Evolutionary conservation across 495 filamentous ascomycete species (phyloP).

Genomic region (Evansstolkia leycettana): DNA sequence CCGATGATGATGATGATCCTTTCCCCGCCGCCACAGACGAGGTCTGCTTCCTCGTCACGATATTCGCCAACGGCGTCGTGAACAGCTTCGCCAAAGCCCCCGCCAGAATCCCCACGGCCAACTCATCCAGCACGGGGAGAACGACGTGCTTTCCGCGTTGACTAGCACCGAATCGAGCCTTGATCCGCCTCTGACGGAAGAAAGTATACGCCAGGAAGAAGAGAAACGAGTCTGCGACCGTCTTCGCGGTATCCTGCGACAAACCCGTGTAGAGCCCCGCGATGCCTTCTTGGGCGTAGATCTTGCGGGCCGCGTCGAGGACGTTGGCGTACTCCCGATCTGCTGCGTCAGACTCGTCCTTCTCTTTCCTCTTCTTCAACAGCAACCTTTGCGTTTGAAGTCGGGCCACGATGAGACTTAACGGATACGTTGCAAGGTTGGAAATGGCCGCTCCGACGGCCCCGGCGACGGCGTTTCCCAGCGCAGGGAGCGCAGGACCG

Average conservation of each 20-base stretch:
- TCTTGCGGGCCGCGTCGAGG: constrained; percentile 56
- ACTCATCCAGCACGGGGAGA: constrained; percentile 58
- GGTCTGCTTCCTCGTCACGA: constrained; percentile 74
- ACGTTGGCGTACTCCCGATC: constrained; percentile 45
- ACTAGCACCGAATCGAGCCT: constrained; percentile 18
- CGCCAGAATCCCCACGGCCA: constrained; percentile 64
- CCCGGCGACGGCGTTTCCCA: constrained; percentile 81
- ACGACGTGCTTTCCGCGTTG: constrained; percentile 20
- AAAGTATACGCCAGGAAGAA: constrained; percentile 78
- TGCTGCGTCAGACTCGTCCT: constrained; percentile 22
- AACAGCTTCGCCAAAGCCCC: constrained; percentile 67
- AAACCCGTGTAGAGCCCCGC: constrained; percentile 66
- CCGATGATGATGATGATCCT: constrained; percentile 22
- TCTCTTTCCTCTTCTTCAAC: constrained; percentile 1
- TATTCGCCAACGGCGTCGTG: constrained; percentile 72
- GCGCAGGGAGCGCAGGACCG: constrained; percentile 55
- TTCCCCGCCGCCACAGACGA: no score
- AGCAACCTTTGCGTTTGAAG: constrained; percentile 62
- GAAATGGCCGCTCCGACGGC: constrained; percentile 69
- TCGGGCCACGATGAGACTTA: constrained; percentile 74
- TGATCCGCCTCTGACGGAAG: constrained; percentile 49
- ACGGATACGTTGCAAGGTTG: constrained; percentile 68
- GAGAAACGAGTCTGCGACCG: constrained; percentile 63
- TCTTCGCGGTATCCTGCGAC: constrained; percentile 58
- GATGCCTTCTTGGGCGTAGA: constrained; percentile 58